These are phyloP conservation scores for Colletotrichum musae DNA, from an alignment of 2,329 filamentous ascomycete species.

Conservation along the genomic window DNA sequence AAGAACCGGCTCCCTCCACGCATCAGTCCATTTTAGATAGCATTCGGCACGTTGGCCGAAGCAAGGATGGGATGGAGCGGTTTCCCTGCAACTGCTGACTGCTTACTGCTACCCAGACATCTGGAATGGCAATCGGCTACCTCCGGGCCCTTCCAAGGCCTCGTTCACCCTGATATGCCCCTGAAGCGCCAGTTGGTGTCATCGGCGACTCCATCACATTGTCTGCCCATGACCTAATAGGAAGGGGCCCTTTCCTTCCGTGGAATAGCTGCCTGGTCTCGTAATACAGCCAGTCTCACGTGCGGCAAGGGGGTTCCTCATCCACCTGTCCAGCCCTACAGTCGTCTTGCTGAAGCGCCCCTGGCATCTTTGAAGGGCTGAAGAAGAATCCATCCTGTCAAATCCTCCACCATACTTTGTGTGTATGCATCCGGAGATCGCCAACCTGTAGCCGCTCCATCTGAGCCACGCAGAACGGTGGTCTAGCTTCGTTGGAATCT, in stretches of 20 bases:
- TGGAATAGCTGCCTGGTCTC: too few relatives aligned
- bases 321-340: not conserved
- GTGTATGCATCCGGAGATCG: not conserved
- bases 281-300: too few relatives aligned
- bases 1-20: not conserved
- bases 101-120: slow-evolving; percentile 1
- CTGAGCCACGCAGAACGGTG: not conserved
- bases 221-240: too few relatives aligned
- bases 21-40: not conserved
- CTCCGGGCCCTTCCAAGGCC: not conserved
- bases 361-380: slow-evolving; percentile 2
- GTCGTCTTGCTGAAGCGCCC: not conserved
- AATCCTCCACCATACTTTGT: slow-evolving; percentile 4
- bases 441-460: not conserved
- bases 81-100: not conserved
- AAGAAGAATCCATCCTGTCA: slow-evolving; percentile 5
- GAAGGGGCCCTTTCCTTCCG: too few relatives aligned
- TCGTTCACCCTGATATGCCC: too few relatives aligned
- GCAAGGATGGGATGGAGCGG: not conserved
- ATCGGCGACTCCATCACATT: too few relatives aligned
- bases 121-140: slow-evolving; percentile 8
- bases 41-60: not conserved
- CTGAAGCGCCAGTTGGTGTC: too few relatives aligned
- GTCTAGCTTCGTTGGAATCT: not conserved
- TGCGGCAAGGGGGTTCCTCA: not conserved